phyloP scores from a whole-genome alignment of 805 yeast species.

The Jamesozyma rosinii region DNA sequence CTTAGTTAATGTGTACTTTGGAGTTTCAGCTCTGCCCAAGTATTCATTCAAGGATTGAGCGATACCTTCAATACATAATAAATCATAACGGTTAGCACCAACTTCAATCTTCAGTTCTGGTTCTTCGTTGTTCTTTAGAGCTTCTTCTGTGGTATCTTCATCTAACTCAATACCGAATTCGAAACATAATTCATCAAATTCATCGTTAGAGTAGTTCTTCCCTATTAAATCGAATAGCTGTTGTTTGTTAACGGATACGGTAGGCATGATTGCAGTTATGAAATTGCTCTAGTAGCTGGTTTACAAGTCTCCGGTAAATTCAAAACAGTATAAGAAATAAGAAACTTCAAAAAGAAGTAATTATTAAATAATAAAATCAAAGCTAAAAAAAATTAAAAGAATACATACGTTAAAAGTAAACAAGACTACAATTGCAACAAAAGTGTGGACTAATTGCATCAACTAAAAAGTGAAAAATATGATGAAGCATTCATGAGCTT shows the following conservation, averaged over 20 bases:
- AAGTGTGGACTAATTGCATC: background rate
- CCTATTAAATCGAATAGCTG: conserved; percentile 81
- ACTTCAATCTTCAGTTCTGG: conserved; percentile 96
- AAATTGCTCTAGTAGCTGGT: background rate
- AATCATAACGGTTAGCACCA: conserved; percentile 97
- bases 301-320: background rate
- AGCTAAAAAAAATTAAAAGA: background rate
- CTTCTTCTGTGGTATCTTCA: conserved; percentile 81
- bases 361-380: background rate
- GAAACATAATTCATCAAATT: conserved; percentile 94
- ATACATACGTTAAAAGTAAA: background rate
- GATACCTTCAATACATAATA: conserved; percentile 97
- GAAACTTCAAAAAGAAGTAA: background rate
- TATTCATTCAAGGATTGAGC: conserved; percentile 90
- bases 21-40: conserved; percentile 58
- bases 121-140: conserved; percentile 39
- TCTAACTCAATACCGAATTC: conserved; percentile 96
- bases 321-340: background rate
- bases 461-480: background rate
- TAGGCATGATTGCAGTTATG: conserved; percentile 61
- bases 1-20: conserved; percentile 55
- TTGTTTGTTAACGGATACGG: conserved; percentile 88
- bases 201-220: conserved; percentile 64
- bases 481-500: background rate
- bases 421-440: background rate